Evolutionary conservation across 306 rosid species (phyloP), one percentile per base, ranked within the genome.

Genomic region (Trifolium dubium): DNA sequence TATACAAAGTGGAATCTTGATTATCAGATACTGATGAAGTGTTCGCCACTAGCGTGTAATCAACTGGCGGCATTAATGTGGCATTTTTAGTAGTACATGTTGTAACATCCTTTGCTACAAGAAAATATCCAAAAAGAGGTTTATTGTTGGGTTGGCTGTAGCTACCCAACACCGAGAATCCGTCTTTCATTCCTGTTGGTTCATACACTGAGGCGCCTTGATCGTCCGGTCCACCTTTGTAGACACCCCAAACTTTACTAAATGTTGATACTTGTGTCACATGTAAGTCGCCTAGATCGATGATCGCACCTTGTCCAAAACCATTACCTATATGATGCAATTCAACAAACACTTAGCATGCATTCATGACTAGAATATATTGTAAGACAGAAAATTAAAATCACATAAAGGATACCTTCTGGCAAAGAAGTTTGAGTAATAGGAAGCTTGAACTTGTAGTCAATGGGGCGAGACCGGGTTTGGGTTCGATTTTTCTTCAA

Each of bases 101-200:
- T 29, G 71, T 79, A 10, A 35, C 30, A 62, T 80, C 83, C 74
- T 88, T 82, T 10, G 89, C 95, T 1, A 77, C 98, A 63, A 92
- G 91, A 6, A 85, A 77, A 88, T 84, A 85, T n/a, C 95, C 96
- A 35, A 75, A 88, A 39, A 90, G 85, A 8, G 91, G 84, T 47
- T 70, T 85, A 67, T 84, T 89, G 77, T 92, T 92, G 4, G 92
- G 83, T 64, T 89, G 97, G 78, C 86, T 67, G 23, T 88, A 90
- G 59, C 77, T 76, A 7, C 92, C 92, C 13, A 92, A 73, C 83
- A 79, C 69, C 14, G 71, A 83, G 80, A 90, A 90, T 5, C 92
- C 98, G n/a, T 80, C 37, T 0, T 90, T 88, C 47, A 92, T 62
- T 17, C 74, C 82, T 12, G 80, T 74, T 15, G 98, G 97, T 46